phyloP scores from a whole-genome alignment of 2,329 filamentous ascomycete genomes.

The Elsinoe necatrix region DNA sequence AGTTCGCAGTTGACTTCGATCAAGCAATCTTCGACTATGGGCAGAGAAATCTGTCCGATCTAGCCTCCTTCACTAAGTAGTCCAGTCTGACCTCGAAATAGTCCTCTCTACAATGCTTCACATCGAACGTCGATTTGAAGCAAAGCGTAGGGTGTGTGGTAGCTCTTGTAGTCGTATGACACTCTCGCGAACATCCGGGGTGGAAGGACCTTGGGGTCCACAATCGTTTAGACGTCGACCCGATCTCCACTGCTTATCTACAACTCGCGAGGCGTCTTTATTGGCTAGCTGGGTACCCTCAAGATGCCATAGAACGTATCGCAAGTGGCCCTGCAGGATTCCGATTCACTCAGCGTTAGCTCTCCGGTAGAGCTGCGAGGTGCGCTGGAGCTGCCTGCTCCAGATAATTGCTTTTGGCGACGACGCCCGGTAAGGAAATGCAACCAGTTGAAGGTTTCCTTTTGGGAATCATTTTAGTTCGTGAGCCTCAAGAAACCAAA shows the following conservation, averaged over 20 bases:
- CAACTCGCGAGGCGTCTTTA: too few relatives aligned
- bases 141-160: not conserved
- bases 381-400: too few relatives aligned
- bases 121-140: not conserved
- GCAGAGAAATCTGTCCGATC: not conserved
- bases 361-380: too few relatives aligned
- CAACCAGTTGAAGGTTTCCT: not conserved
- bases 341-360: too few relatives aligned
- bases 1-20: not conserved
- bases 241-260: not conserved
- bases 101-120: too few relatives aligned
- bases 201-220: not conserved
- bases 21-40: not conserved
- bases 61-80: not conserved
- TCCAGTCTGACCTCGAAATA: too few relatives aligned
- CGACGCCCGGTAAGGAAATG: too few relatives aligned
- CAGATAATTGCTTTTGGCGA: too few relatives aligned
- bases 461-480: slow-evolving; percentile 27
- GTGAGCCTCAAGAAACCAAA: slow-evolving; percentile 62
- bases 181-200: not conserved
- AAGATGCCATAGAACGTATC: too few relatives aligned
- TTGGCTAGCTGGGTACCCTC: too few relatives aligned
- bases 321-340: too few relatives aligned
- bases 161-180: not conserved
- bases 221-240: not conserved